Conservation (phyloP, 495 filamentous ascomycete species). For the Astrothelium macrocarpum region DNA sequence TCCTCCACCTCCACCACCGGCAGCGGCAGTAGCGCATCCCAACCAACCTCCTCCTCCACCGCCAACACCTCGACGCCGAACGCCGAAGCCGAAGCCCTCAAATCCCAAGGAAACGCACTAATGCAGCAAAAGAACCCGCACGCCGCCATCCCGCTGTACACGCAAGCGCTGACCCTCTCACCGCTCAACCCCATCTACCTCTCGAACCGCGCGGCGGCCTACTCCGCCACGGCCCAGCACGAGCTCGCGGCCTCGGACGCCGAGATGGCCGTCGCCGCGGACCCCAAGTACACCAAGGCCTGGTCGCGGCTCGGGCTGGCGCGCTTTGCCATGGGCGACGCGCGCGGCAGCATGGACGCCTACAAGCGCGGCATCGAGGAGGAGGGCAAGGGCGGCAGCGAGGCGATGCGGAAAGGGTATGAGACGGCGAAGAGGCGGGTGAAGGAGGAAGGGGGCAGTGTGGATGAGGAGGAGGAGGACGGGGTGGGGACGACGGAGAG, state of each 20-base stretch:
- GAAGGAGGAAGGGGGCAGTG: constrained; percentile 54
- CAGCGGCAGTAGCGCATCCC: constrained; percentile 26
- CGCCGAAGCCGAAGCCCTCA: constrained; percentile 72
- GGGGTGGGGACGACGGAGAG: constrained; percentile 24
- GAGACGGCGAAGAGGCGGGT: constrained; percentile 81
- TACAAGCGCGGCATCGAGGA: constrained; percentile 88
- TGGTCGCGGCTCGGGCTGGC: constrained; percentile 90
- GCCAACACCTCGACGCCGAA: constrained; percentile 31
- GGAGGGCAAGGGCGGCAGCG: constrained; percentile 82
- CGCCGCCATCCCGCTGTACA: constrained; percentile 73
- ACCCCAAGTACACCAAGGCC: constrained; percentile 91
- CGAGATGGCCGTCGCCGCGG: constrained; percentile 71
- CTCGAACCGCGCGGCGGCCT: constrained; percentile 90
- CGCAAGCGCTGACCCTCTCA: constrained; percentile 65
- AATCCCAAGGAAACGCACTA: constrained; percentile 84
- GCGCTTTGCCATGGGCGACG: constrained; percentile 79
- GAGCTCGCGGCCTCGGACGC: constrained; percentile 74
- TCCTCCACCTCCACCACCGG: constrained; percentile 35
- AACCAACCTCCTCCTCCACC: background rate
- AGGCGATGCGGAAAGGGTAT: constrained; percentile 87
- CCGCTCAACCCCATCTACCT: constrained; percentile 92
- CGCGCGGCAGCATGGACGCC: constrained; percentile 85
- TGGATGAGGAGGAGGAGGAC: constrained; percentile 41
- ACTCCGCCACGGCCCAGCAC: constrained; percentile 71
- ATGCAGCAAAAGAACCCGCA: constrained; percentile 88